These are phyloP conservation scores for Trichoderma cornu-damae DNA, from an alignment of 2,329 filamentous ascomycete genomes.

Conservation along the genomic window DNA sequence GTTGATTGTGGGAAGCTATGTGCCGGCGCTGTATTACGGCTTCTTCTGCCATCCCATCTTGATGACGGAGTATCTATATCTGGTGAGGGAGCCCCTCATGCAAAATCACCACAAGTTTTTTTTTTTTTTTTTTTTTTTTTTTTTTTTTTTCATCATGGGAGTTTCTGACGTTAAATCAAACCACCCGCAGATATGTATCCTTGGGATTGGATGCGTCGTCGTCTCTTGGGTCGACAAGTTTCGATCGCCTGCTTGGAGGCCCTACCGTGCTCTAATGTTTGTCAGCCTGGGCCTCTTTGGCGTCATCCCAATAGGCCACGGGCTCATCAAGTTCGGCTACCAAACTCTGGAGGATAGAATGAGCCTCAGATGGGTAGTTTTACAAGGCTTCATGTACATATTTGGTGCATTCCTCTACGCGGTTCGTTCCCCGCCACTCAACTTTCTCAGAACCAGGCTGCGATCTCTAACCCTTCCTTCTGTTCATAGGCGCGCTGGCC, in stretches of 20 bases:
- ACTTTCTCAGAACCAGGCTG: not conserved
- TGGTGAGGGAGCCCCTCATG: slow-evolving; percentile 49
- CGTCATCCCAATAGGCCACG: slow-evolving; percentile 77
- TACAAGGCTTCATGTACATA: slow-evolving; percentile 81
- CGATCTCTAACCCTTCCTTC: no score
- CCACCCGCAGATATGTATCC: slow-evolving; percentile 60
- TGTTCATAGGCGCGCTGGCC: slow-evolving; percentile 65
- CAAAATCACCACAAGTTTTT: not conserved
- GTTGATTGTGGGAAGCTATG: slow-evolving; percentile 85
- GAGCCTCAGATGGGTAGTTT: slow-evolving; percentile 71
- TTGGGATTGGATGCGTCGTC: slow-evolving; percentile 69
- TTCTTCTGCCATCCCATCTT: slow-evolving; percentile 66
- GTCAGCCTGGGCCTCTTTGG: slow-evolving; percentile 80
- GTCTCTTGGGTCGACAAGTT: slow-evolving; percentile 80
- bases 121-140: no score
- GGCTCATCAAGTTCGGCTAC: slow-evolving; percentile 62
- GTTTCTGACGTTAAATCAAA: slow-evolving; percentile 21
- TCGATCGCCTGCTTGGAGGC: slow-evolving; percentile 75
- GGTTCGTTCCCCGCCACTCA: slow-evolving; percentile 41
- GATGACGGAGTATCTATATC: slow-evolving; percentile 66
- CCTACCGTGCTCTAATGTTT: slow-evolving; percentile 85
- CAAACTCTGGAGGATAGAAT: slow-evolving; percentile 64
- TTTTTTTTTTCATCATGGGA: no score
- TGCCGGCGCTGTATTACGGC: slow-evolving; percentile 83
- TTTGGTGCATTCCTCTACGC: slow-evolving; percentile 82